Conservation (phyloP, 129 eudicot genomes). For the Gnaphalium uliginosum region DNA sequence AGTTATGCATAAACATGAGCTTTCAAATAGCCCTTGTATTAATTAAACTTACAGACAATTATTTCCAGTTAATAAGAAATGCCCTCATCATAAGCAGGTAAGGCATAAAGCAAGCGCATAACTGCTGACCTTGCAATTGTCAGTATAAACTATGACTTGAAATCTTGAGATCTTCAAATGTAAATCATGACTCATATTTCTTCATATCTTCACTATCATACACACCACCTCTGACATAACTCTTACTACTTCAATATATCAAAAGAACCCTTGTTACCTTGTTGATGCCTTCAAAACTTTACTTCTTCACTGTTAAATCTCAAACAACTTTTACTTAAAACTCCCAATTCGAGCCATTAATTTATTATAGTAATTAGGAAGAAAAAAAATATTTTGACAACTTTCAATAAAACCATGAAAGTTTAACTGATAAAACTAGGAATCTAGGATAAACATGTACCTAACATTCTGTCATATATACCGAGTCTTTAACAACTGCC, state of each 20-base stretch:
- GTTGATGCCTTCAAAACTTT: slow-evolving; percentile 60
- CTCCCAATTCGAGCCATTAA: slow-evolving; percentile 25
- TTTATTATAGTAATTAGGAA: background rate
- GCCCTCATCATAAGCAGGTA: slow-evolving; percentile 44
- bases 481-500: background rate
- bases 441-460: too few relatives aligned
- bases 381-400: background rate
- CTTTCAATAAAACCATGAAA: too few relatives aligned
- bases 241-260: slow-evolving; percentile 67
- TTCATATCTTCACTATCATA: slow-evolving; percentile 72
- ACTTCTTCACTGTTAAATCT: slow-evolving; percentile 64
- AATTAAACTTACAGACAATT: slow-evolving; percentile 23
- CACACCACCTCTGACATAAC: slow-evolving; percentile 75
- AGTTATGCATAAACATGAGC: slow-evolving; percentile 9
- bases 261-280: slow-evolving; percentile 51
- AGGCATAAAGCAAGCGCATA: slow-evolving; percentile 59
- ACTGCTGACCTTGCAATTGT: slow-evolving; percentile 62
- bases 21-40: slow-evolving; percentile 32
- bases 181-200: slow-evolving; percentile 63
- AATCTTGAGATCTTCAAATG: slow-evolving; percentile 74
- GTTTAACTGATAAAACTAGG: too few relatives aligned
- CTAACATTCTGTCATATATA: too few relatives aligned
- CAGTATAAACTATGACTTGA: slow-evolving; percentile 66
- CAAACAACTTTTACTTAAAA: slow-evolving; percentile 44
- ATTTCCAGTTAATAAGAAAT: slow-evolving; percentile 36